phyloP scores from a whole-genome alignment of 129 eudicot species.

The Pseudognaphalium luteoalbum region DNA sequence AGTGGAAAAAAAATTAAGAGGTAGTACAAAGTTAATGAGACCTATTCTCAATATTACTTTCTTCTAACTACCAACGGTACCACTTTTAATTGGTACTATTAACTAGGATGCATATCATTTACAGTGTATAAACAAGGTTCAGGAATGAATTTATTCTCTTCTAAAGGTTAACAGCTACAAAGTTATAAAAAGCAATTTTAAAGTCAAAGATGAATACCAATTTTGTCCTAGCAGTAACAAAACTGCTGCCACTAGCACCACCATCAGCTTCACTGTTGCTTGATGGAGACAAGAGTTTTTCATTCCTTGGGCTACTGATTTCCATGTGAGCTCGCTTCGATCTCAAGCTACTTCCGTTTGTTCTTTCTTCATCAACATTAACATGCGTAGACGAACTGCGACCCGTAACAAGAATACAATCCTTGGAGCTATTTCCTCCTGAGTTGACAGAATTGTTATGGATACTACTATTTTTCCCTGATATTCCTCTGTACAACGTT shows the following conservation, averaged over 20 bases:
- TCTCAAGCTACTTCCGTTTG: conserved; percentile 41
- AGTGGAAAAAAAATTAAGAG: not conserved
- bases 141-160: not conserved
- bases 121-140: conserved; percentile 3
- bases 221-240: conserved; percentile 94
- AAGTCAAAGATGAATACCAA: conserved; percentile 51
- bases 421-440: not conserved
- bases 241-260: conserved; percentile 65
- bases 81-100: not conserved
- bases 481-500: conserved; percentile 48
- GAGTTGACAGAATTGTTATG: conserved; percentile 17
- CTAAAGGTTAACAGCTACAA: not conserved
- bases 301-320: conserved; percentile 65
- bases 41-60: not conserved
- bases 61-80: conserved; percentile 11
- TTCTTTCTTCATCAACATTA: conserved; percentile 55
- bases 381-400: conserved; percentile 27
- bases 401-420: conserved; percentile 30
- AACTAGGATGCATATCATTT: conserved; percentile 12
- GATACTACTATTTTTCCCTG: conserved; percentile 35
- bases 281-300: conserved; percentile 54
- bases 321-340: conserved; percentile 69
- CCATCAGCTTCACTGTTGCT: conserved; percentile 51
- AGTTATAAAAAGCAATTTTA: not conserved
- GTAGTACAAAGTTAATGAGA: conserved; percentile 4